phyloP scores from a whole-genome alignment of 345 rosid species.

The Arabidopsis arenosa region DNA sequence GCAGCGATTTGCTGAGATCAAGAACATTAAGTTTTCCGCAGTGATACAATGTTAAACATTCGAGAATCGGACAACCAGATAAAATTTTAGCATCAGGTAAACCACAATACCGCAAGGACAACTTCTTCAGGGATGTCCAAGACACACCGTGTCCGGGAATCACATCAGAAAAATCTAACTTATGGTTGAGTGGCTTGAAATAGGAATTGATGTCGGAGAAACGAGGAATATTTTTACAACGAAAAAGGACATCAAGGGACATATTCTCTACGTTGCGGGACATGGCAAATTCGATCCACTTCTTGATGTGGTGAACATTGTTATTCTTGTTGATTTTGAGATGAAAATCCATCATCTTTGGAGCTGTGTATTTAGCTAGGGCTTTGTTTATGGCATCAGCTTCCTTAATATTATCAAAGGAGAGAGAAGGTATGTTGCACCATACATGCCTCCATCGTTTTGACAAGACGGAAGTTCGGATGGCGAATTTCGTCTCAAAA shows the following conservation, averaged over 20 bases:
- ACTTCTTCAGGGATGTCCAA: slow-evolving; percentile 15
- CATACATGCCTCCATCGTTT: slow-evolving; percentile 35
- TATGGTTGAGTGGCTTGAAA: background rate
- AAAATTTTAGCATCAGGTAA: background rate
- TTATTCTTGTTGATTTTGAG: background rate
- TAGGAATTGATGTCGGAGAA: background rate
- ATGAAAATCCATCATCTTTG: slow-evolving; percentile 2
- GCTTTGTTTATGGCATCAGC: background rate
- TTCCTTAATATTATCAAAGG: background rate
- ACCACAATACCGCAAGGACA: background rate
- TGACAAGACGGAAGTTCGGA: slow-evolving; percentile 26
- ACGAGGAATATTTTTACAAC: background rate
- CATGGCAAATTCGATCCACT: slow-evolving; percentile 22
- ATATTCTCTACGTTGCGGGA: slow-evolving; percentile 17
- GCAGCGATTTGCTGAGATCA: no score
- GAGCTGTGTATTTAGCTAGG: slow-evolving; percentile 7
- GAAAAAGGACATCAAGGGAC: background rate
- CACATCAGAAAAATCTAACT: background rate
- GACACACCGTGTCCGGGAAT: background rate
- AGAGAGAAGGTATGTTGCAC: slow-evolving; percentile 8
- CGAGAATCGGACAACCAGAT: slow-evolving; percentile 13
- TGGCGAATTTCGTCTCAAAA: background rate
- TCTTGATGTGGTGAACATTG: background rate
- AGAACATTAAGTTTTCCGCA: background rate
- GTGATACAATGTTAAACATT: background rate